Evolutionary conservation across 169 alveolate genomes (phyloP), one percentile per base, ranked within the genome.

Genomic region (Babesia gibsoni): DNA sequence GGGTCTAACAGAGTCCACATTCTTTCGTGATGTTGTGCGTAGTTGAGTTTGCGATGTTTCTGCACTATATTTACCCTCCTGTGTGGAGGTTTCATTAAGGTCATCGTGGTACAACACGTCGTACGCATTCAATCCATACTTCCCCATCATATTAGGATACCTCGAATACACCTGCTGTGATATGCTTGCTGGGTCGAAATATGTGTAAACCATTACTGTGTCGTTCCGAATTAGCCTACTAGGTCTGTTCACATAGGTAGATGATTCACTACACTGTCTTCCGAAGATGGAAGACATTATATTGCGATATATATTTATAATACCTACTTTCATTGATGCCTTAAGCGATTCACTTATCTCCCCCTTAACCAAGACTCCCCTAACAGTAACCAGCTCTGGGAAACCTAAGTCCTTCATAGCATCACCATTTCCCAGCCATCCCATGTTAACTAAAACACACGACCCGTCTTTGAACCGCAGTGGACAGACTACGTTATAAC

Each of bases 71-170:
- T 29, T 72, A 73, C 30, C 82, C 45, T 63, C 64, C 82, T 56
- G 64, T 59, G 36, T 72, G 68, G 30, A 63, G 32, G 46, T 67
- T 27, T 36, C 45, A 12, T 50, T 25, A 48, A 73, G 61, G 48
- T 91, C 95, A 23, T 91, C 94, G 66, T 89, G 91, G 45, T 85
- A 77, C 63, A 88, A 63, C 23, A 90, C 82, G 65, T 90, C 94
- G 74, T 89, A 89, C 30, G 89, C 90, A 45, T 84, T 89, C 18
- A 91, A 78, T 50, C 81, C 73, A 52, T 82, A 85, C 43, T 54
- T 63, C 18, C 66, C 33, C 9, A 89, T 68, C 22, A 73, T 69
- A n/a, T 45, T 50, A 16, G 85, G 87, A n/a, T 68, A 29, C 14
- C 57, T 61, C 18, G 92, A 64, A 35, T 57, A 57, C 12, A 91